phyloP scores from a whole-genome alignment of 345 rosid species.

The Viola odorata region DNA sequence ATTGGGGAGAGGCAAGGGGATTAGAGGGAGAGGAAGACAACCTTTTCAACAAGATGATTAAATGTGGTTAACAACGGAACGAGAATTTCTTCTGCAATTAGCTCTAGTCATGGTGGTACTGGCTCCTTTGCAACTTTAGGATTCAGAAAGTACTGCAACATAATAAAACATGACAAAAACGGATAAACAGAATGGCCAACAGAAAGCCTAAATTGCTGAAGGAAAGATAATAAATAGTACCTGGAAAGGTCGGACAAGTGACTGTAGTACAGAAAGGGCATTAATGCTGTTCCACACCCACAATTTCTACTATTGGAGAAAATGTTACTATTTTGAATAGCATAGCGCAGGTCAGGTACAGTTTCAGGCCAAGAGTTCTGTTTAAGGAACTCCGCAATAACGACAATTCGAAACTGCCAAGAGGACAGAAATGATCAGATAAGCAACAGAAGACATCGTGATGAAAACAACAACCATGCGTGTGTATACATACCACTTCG shows the following conservation, averaged over 20 bases:
- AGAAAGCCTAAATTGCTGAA: neutral
- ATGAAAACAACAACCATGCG: neutral
- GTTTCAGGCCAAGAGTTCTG: conserved; percentile 75
- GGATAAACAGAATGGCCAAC: neutral
- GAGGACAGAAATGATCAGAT: neutral
- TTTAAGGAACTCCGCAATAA: conserved; percentile 59
- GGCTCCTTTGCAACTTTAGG: conserved; percentile 82
- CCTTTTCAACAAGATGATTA: conserved; percentile 60
- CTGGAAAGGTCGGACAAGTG: conserved; percentile 77
- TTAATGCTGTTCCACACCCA: conserved; percentile 56
- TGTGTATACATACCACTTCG: conserved; percentile 47
- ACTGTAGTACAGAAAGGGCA: conserved; percentile 53
- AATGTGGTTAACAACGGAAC: conserved; percentile 57
- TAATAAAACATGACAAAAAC: neutral
- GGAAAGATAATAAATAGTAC: conserved; percentile 22
- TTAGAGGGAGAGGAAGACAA: conserved; percentile 19
- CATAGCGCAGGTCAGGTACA: conserved; percentile 52
- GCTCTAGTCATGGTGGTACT: conserved; percentile 71
- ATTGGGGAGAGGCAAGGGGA: neutral
- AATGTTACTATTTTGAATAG: conserved; percentile 54
- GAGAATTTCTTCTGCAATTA: conserved; percentile 57
- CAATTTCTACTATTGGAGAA: conserved; percentile 26
- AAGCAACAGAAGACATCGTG: neutral
- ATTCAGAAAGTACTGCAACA: conserved; percentile 61
- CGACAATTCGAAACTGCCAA: conserved; percentile 57